Conservation (phyloP, 140 eudicot genomes). For the Ambrosia hybrid region DNA sequence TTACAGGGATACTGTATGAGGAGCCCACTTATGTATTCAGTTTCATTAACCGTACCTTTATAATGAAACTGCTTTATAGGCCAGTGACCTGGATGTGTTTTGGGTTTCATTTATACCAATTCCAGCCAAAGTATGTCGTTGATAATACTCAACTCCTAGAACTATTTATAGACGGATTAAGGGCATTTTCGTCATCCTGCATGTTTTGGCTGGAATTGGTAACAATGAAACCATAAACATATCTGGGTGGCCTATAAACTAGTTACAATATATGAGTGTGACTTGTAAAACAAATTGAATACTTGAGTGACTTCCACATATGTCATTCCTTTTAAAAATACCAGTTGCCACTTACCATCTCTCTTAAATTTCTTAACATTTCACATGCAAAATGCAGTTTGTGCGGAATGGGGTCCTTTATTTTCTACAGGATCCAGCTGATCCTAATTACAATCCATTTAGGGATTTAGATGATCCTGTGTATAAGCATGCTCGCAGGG, state of each 20-base stretch:
- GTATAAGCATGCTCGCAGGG: slow-evolving; percentile 76
- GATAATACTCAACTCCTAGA: background rate
- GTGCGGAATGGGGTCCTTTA: slow-evolving; percentile 66
- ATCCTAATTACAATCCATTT: slow-evolving; percentile 75
- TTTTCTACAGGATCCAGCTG: slow-evolving; percentile 78
- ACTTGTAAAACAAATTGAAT: background rate
- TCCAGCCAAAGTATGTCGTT: too few species aligned
- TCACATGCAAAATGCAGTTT: slow-evolving; percentile 37
- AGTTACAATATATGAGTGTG: background rate
- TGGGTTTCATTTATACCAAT: too few species aligned
- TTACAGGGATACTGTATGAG: background rate
- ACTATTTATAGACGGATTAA: background rate
- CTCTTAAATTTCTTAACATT: slow-evolving; percentile 1
- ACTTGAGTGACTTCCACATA: background rate
- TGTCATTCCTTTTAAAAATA: background rate
- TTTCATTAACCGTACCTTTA: background rate
- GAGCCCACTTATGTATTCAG: background rate
- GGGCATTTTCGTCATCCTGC: background rate
- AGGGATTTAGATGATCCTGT: slow-evolving; percentile 83
- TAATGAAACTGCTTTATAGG: background rate
- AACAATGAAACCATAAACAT: background rate
- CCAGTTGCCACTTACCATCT: background rate
- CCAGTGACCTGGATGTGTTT: background rate
- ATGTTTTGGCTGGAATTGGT: background rate
- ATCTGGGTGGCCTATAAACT: slow-evolving; percentile 1